phyloP scores from a whole-genome alignment of 306 rosid genomes.

The Hippophae tibetana region DNA sequence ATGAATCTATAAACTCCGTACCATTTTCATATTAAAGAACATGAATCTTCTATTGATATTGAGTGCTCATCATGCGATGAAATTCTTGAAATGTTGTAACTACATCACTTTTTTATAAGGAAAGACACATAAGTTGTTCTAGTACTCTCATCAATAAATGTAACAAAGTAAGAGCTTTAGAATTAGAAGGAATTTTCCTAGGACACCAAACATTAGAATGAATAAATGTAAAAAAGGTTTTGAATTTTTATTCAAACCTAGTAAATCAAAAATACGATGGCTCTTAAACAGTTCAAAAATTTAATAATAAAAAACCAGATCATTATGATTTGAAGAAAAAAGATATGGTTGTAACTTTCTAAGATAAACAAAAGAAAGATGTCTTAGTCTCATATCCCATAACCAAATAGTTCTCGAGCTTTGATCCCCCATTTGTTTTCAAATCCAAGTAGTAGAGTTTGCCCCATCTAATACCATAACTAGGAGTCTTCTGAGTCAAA shows the following conservation, averaged over 20 bases:
- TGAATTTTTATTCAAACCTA: background rate
- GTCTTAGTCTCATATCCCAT: slow-evolving; percentile 2
- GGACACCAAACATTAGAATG: background rate
- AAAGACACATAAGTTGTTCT: slow-evolving; percentile 9
- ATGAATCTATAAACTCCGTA: too few relatives aligned
- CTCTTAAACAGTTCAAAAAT: background rate
- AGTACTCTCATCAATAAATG: background rate
- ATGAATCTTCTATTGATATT: background rate
- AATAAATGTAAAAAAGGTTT: background rate
- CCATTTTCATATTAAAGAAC: background rate
- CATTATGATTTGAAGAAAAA: background rate
- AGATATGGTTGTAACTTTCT: slow-evolving; percentile 1
- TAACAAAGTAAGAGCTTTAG: background rate
- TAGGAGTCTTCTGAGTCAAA: background rate
- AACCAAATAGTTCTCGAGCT: background rate
- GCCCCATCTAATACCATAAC: too few relatives aligned
- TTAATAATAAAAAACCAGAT: background rate
- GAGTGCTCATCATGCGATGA: background rate
- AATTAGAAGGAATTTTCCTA: background rate
- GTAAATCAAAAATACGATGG: background rate
- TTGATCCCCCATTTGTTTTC: background rate
- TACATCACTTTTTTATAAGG: background rate
- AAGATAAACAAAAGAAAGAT: slow-evolving; percentile 12
- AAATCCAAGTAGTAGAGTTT: too few relatives aligned
- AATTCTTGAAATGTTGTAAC: background rate